Conservation (phyloP, 495 filamentous ascomycete species). For the Lophium mytilinum region DNA sequence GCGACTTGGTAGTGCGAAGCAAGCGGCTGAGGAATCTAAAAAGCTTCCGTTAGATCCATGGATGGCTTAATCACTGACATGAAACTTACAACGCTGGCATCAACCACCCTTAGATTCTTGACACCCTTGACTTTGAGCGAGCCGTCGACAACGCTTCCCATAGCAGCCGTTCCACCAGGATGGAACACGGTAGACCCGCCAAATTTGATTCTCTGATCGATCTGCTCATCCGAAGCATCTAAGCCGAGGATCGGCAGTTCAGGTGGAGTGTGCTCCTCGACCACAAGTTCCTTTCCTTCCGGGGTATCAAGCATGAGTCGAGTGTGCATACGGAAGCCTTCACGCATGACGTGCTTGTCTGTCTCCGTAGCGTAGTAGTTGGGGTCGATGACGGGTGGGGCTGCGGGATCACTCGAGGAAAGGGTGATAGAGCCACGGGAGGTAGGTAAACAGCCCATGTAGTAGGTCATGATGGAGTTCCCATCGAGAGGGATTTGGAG, state of each 20-base stretch:
- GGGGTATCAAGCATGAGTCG: constrained; percentile 12
- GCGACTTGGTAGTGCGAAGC: constrained; percentile 17
- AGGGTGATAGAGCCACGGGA: constrained; percentile 47
- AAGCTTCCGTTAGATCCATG: not conserved
- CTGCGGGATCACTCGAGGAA: constrained; percentile 46
- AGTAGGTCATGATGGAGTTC: constrained; percentile 29
- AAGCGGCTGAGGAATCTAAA: constrained; percentile 14
- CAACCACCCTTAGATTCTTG: constrained; percentile 26
- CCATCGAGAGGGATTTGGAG: constrained; percentile 18
- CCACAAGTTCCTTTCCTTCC: constrained; percentile 11
- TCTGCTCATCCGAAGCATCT: constrained; percentile 14
- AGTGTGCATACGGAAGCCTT: constrained; percentile 4
- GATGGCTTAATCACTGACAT: not conserved
- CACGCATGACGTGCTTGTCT: constrained; percentile 10
- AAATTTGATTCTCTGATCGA: constrained; percentile 13
- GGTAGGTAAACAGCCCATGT: constrained; percentile 27
- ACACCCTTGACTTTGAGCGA: constrained; percentile 29
- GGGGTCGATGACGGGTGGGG: constrained; percentile 50
- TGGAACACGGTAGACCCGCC: constrained; percentile 18
- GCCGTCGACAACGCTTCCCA: constrained; percentile 33
- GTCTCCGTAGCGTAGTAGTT: constrained; percentile 28
- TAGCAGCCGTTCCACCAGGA: constrained; percentile 26
- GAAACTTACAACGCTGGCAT: constrained; percentile 27
- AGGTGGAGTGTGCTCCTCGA: not conserved
- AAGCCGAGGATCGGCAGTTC: not conserved